Conservation (phyloP, 495 filamentous ascomycete genomes). For the Penicillium robsamsonii region DNA sequence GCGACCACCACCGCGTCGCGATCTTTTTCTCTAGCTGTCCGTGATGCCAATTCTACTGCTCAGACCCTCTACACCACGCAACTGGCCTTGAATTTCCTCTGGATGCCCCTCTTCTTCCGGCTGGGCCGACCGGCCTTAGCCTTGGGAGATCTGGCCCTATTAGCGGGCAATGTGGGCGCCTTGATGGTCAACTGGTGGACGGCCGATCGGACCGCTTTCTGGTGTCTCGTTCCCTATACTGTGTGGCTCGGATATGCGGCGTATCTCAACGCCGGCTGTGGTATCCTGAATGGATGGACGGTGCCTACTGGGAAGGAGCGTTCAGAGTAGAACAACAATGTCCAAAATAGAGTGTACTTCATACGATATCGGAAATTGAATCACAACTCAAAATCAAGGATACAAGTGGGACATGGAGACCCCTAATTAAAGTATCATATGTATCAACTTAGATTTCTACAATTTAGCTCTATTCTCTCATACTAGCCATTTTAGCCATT, state of each 20-base stretch:
- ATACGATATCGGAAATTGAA: too few relatives aligned
- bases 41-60: conserved; percentile 25
- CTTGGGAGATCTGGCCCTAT: conserved; percentile 68
- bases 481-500: too few relatives aligned
- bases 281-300: conserved; percentile 19
- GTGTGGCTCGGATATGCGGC: conserved; percentile 77
- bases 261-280: conserved; percentile 25
- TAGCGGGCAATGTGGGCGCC: conserved; percentile 67
- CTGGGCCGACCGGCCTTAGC: conserved; percentile 68
- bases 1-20: conserved; percentile 54
- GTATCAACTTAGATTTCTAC: too few relatives aligned
- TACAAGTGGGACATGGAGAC: too few relatives aligned
- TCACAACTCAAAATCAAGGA: too few relatives aligned
- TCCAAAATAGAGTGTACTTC: not conserved
- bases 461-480: too few relatives aligned
- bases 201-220: conserved; percentile 69
- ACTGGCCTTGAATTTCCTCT: conserved; percentile 77
- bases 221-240: conserved; percentile 73
- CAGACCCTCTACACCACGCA: conserved; percentile 78
- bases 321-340: conserved; percentile 7
- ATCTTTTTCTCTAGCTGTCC: conserved; percentile 36
- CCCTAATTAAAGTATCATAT: too few relatives aligned
- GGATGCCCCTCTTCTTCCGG: conserved; percentile 93
- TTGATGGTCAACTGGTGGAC: conserved; percentile 71
- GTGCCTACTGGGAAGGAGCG: conserved; percentile 13